phyloP scores from a whole-genome alignment of 179 eudicot species.

The Nepenthes alata region DNA sequence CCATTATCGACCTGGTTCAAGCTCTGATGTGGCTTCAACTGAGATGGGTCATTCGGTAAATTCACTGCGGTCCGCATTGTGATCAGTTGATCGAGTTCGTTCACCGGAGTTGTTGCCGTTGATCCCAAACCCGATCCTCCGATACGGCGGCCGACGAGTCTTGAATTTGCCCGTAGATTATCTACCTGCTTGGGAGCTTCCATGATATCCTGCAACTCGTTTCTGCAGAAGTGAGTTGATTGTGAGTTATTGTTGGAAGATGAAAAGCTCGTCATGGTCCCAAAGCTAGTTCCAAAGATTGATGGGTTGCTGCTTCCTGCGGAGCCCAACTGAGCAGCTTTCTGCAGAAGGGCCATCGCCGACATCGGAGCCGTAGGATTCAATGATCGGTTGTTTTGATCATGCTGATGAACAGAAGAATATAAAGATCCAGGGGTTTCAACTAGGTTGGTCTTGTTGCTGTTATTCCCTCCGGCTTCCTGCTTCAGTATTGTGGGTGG shows the following conservation, averaged over 20 bases:
- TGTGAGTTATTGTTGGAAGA: conserved; percentile 1
- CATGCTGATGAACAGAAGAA: conserved; percentile 9
- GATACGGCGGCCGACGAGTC: neutral
- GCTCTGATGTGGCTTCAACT: conserved; percentile 16
- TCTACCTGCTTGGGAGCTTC: neutral
- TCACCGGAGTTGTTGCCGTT: conserved; percentile 13
- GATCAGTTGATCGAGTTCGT: conserved; percentile 32
- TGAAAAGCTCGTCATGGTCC: conserved; percentile 28
- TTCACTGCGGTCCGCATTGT: conserved; percentile 12
- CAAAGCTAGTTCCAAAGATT: conserved; percentile 30
- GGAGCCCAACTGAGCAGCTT: conserved; percentile 78
- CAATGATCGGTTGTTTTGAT: conserved; percentile 17
- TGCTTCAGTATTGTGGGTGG: conserved; percentile 11
- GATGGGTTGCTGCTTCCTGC: conserved; percentile 40
- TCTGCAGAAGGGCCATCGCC: conserved; percentile 78
- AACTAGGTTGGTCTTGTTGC: conserved; percentile 8
- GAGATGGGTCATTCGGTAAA: conserved; percentile 1
- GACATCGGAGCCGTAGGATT: conserved; percentile 49
- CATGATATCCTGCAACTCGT: neutral
- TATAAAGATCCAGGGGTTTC: conserved; percentile 24
- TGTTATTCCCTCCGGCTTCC: conserved; percentile 19
- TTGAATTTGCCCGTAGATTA: neutral
- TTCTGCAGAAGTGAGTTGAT: neutral
- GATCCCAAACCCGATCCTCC: conserved; percentile 10
- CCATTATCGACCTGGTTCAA: conserved; percentile 16